Evolutionary conservation across 495 filamentous ascomycete species (phyloP).

Genomic region (Copromyces sp.): DNA sequence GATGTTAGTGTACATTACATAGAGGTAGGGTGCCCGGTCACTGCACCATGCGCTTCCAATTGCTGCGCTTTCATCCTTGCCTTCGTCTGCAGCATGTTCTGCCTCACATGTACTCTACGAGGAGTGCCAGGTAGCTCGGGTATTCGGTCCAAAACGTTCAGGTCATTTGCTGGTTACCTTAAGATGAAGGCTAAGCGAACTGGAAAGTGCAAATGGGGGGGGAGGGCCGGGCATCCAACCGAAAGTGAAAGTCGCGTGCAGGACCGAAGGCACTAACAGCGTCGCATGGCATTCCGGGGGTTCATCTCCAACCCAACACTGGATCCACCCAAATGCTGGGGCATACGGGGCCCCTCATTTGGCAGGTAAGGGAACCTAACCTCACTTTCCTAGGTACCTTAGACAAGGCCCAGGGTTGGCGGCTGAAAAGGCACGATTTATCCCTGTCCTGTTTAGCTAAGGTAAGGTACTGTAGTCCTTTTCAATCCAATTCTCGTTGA

Average conservation of each 20-base stretch:
- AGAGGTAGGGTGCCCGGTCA: background rate
- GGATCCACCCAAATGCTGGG: background rate
- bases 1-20: background rate
- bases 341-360: background rate
- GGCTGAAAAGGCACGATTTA: background rate
- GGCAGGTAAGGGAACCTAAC: background rate
- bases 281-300: background rate
- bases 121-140: background rate
- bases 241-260: background rate
- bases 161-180: background rate
- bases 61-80: background rate
- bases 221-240: background rate
- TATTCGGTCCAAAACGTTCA: background rate
- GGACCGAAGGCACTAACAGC: background rate
- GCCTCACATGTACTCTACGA: background rate
- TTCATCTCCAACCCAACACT: background rate
- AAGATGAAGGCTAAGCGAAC: background rate
- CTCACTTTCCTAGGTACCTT: background rate
- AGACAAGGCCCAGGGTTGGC: background rate
- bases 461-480: too few relatives aligned
- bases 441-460: too few relatives aligned
- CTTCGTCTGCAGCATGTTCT: background rate
- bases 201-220: background rate
- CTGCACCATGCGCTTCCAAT: background rate
- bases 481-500: background rate